Conservation (phyloP, 371 early-diverging fungal genomes). For the Apophysomyces sp. region DNA sequence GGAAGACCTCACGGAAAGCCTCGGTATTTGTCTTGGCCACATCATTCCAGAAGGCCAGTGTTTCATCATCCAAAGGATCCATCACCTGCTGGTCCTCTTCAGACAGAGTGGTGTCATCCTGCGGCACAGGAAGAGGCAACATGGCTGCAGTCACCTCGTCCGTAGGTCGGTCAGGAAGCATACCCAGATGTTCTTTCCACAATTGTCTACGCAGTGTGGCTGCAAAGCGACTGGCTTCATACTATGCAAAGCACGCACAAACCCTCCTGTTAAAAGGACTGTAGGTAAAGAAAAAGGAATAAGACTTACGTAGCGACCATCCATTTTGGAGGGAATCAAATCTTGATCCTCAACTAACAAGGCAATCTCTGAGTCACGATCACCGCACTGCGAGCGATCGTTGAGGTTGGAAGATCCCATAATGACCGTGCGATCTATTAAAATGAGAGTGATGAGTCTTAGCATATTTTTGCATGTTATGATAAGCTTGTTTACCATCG, state of each 20-base stretch:
- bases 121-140: slow-evolving; percentile 50
- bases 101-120: slow-evolving; percentile 27
- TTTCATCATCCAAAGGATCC: slow-evolving; percentile 66
- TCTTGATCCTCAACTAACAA: slow-evolving; percentile 78
- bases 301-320: slow-evolving; percentile 61
- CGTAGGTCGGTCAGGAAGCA: slow-evolving; percentile 49
- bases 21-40: slow-evolving; percentile 63
- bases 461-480: too few species aligned
- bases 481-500: too few species aligned
- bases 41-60: slow-evolving; percentile 48
- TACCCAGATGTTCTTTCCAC: slow-evolving; percentile 86
- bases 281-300: background rate
- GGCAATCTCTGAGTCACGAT: slow-evolving; percentile 92
- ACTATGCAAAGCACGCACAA: slow-evolving; percentile 25
- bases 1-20: slow-evolving; percentile 72
- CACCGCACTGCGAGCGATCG: slow-evolving; percentile 88
- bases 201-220: slow-evolving; percentile 74
- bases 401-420: slow-evolving; percentile 94
- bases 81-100: slow-evolving; percentile 40
- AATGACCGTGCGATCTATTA: slow-evolving; percentile 74
- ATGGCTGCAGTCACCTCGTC: slow-evolving; percentile 51
- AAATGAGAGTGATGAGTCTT: too few species aligned
- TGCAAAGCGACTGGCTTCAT: slow-evolving; percentile 66
- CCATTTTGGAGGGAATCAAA: slow-evolving; percentile 70
- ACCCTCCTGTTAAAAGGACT: background rate